Evolutionary conservation across 1,139 yeast species (phyloP).

Genomic region (Suhomyces panamericanus): DNA sequence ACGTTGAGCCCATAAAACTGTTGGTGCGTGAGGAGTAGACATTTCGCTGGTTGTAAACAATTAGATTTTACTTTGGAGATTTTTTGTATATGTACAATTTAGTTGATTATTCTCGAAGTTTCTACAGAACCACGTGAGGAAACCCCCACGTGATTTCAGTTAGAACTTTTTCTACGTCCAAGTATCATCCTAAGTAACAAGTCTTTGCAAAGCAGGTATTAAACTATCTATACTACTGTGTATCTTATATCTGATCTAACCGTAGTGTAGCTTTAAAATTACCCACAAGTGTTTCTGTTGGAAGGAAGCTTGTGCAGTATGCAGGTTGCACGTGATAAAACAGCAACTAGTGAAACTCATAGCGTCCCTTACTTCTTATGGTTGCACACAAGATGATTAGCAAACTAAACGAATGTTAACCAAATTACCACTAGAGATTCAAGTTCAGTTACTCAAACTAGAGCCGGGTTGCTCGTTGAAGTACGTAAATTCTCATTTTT

Average conservation of each 20-base stretch:
- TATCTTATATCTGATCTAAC: no score
- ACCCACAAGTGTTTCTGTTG: neutral
- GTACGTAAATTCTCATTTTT: constrained; percentile 43
- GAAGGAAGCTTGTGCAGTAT: no score
- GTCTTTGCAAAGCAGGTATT: neutral
- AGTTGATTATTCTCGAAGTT: constrained; percentile 13
- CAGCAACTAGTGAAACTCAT: neutral
- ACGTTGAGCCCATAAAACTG: constrained; percentile 94
- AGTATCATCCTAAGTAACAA: no score
- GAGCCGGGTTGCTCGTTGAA: constrained; percentile 47
- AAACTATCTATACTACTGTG: no score
- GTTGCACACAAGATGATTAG: neutral
- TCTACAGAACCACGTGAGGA: constrained; percentile 4
- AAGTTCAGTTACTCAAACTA: constrained; percentile 38
- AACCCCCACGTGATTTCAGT: neutral
- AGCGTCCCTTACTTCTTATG: neutral
- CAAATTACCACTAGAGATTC: constrained; percentile 52
- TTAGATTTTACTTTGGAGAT: neutral
- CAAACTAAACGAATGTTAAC: constrained; percentile 12
- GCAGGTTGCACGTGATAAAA: neutral
- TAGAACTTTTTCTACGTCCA: no score
- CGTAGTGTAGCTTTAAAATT: neutral
- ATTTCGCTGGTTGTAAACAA: constrained; percentile 1
- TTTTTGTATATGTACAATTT: neutral
- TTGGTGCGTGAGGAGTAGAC: constrained; percentile 22